These are phyloP conservation scores for Phytophthora pisi DNA, from an alignment of 352 stramenopile species.

Conservation along the genomic window DNA sequence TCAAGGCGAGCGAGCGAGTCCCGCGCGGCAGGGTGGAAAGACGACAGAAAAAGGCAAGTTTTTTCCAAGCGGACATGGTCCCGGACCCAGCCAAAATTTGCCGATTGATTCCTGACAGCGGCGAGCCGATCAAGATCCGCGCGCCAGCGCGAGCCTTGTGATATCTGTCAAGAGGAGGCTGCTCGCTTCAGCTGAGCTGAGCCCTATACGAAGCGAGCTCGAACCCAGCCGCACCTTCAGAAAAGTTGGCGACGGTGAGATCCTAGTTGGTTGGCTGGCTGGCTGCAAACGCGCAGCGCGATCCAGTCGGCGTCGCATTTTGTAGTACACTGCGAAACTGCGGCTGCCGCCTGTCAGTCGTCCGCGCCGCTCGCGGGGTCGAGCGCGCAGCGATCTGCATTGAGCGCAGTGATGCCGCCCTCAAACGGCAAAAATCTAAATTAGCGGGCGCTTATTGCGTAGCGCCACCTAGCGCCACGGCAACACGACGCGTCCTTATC, in stretches of 20 bases:
- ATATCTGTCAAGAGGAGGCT: conserved; percentile 1
- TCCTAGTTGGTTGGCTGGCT: not conserved
- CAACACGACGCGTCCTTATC: not conserved
- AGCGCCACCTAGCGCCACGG: not conserved
- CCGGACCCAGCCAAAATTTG: conserved; percentile 1
- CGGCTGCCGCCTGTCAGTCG: not conserved
- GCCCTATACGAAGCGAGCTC: not conserved
- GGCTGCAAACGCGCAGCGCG: not conserved
- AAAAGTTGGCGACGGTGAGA: not conserved
- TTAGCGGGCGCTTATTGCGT: not conserved
- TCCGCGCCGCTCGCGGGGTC: not conserved
- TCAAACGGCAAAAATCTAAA: not conserved
- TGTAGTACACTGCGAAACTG: not conserved
- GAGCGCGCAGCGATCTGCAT: not conserved
- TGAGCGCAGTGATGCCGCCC: not conserved
- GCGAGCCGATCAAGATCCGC: not conserved
- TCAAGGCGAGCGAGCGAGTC: not conserved
- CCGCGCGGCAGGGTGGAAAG: conserved; percentile 15
- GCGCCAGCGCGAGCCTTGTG: not conserved
- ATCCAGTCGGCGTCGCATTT: not conserved
- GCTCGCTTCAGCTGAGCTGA: conserved; percentile 1
- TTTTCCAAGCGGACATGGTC: conserved; percentile 11
- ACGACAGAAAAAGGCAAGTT: conserved; percentile 24
- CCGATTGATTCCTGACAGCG: not conserved
- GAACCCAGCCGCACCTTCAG: not conserved